Conservation (phyloP, 2,329 filamentous ascomycete species). For the Alternaria consortialis region DNA sequence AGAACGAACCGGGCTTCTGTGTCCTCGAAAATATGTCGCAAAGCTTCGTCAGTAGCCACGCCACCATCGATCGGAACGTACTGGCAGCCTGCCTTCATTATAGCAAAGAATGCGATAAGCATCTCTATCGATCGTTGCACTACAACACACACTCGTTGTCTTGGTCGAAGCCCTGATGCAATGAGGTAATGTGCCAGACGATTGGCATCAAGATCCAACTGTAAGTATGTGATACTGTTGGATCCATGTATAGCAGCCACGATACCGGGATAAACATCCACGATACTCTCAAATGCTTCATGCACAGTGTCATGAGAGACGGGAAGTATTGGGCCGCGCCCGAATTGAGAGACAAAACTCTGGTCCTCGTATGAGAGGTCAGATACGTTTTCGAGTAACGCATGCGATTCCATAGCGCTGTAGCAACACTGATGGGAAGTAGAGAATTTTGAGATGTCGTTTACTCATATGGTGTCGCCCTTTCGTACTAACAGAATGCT, state of each 20-base stretch:
- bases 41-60: constrained; percentile 40
- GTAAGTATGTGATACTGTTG: constrained; percentile 38
- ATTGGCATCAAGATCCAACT: constrained; percentile 43
- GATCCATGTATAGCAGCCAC: constrained; percentile 9
- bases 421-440: neutral
- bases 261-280: constrained; percentile 2
- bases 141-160: constrained; percentile 64
- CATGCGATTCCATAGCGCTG: constrained; percentile 3
- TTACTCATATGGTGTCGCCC: neutral
- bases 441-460: neutral
- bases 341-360: constrained; percentile 6
- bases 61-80: constrained; percentile 69
- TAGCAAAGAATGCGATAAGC: constrained; percentile 65
- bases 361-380: constrained; percentile 7
- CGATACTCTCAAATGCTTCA: constrained; percentile 14
- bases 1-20: constrained; percentile 57
- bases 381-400: neutral
- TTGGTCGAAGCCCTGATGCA: constrained; percentile 33
- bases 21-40: constrained; percentile 61
- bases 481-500: neutral
- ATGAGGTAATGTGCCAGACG: constrained; percentile 45
- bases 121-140: constrained; percentile 65
- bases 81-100: constrained; percentile 66
- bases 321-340: constrained; percentile 5
- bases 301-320: constrained; percentile 3